Conservation (phyloP, 228 moss, liverwort and hornwort genomes). For the Sphagnum fallax region DNA sequence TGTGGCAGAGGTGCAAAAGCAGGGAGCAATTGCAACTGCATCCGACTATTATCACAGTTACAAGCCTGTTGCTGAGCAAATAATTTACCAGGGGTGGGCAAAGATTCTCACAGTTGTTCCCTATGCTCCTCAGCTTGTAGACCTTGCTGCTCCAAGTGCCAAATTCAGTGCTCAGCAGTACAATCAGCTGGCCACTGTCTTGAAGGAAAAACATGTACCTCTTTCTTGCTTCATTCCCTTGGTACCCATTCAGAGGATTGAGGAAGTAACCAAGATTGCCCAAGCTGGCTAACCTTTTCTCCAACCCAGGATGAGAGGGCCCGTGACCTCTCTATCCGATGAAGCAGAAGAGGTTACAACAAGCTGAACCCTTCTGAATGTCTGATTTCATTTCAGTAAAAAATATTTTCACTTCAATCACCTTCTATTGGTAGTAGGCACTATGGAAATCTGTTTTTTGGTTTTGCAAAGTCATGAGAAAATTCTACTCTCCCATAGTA, state of each 20-base stretch:
- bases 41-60: conserved; percentile 26
- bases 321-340: too few species aligned
- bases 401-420: too few species aligned
- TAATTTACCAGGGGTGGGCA: conserved; percentile 20
- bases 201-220: conserved; percentile 21
- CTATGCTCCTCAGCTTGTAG: conserved; percentile 21
- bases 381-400: too few species aligned
- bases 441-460: too few species aligned
- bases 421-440: too few species aligned
- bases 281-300: too few species aligned
- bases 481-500: too few species aligned
- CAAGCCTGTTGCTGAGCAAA: conserved; percentile 26
- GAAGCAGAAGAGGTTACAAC: too few species aligned
- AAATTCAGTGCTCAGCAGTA: conserved; percentile 17
- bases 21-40: conserved; percentile 20
- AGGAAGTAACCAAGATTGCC: neutral
- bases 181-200: conserved; percentile 10
- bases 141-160: conserved; percentile 2
- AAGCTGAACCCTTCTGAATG: too few species aligned
- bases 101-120: conserved; percentile 19
- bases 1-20: conserved; percentile 22
- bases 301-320: too few species aligned
- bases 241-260: conserved; percentile 15
- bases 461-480: too few species aligned
- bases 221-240: conserved; percentile 23